These are phyloP conservation scores for Neonectria magnoliae DNA, from an alignment of 2,329 filamentous ascomycete species.

Conservation along the genomic window DNA sequence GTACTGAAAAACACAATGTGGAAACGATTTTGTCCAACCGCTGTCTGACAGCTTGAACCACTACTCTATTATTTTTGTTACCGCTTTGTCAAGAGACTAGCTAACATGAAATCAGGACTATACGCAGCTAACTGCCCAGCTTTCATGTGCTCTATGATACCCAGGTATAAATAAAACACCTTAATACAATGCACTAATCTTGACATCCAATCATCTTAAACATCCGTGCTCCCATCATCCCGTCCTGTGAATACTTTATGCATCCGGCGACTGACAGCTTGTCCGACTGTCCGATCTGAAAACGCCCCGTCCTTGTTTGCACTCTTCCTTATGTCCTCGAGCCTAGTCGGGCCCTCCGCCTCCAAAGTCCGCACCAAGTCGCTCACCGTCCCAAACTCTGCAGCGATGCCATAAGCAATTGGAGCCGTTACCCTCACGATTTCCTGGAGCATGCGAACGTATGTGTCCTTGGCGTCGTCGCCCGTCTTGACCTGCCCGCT, in stretches of 20 bases:
- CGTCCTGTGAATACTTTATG: conserved; percentile 68
- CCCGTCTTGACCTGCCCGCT: conserved; percentile 78
- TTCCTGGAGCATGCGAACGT: conserved; percentile 79
- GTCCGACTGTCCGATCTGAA: conserved; percentile 65
- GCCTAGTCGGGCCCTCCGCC: conserved; percentile 64
- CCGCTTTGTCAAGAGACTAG: conserved; percentile 38
- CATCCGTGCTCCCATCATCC: conserved; percentile 66
- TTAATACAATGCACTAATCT: conserved; percentile 13
- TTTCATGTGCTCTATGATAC: background rate
- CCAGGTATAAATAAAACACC: conserved; percentile 14
- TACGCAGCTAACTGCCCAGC: background rate
- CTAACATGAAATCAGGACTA: conserved; percentile 36
- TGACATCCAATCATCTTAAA: conserved; percentile 46
- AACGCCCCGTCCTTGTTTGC: conserved; percentile 66
- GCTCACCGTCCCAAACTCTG: conserved; percentile 67
- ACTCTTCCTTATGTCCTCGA: conserved; percentile 70
- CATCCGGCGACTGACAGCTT: conserved; percentile 66
- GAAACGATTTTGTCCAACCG: conserved; percentile 81
- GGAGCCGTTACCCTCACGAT: conserved; percentile 76
- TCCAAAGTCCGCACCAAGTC: conserved; percentile 69
- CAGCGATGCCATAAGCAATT: conserved; percentile 75
- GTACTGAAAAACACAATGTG: conserved; percentile 77
- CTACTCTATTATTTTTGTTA: conserved; percentile 7
- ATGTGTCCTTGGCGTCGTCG: conserved; percentile 72
- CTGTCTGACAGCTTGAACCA: conserved; percentile 71